A percentile compares a stretch with the other conserved stretches of the same genome.
phyloP scores from a whole-genome alignment of 306 rosid species.

The Betula pendula region DNA sequence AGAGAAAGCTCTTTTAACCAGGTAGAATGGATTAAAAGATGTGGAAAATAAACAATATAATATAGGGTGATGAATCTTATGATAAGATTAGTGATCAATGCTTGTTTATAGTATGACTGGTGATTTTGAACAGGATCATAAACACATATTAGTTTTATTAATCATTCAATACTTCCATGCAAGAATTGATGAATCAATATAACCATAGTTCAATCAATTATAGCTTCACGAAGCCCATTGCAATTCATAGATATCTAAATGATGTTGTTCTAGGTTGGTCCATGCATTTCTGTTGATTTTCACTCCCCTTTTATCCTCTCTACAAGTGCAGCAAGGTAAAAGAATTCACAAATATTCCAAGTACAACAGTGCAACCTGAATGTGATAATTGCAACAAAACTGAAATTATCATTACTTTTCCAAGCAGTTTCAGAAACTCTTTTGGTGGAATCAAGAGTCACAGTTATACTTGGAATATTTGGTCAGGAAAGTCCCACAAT shows the following conservation, averaged over 20 bases:
- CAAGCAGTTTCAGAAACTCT: background rate
- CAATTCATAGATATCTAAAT: background rate
- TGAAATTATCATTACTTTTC: background rate
- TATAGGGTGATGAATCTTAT: background rate
- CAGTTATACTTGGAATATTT: background rate
- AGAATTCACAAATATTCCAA: background rate
- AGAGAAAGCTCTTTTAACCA: background rate
- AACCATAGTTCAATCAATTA: background rate
- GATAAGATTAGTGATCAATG: background rate
- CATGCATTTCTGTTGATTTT: background rate
- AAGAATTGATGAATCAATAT: background rate
- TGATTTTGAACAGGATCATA: background rate
- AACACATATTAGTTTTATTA: background rate
- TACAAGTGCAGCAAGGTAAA: background rate
- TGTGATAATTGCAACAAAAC: background rate
- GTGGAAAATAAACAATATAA: constrained; percentile 9
- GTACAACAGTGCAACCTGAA: background rate
- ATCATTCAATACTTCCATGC: background rate
- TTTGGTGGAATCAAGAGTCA: background rate
- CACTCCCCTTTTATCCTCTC: background rate
- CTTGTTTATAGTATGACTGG: background rate
- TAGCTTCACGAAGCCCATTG: background rate
- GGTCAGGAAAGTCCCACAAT: background rate
- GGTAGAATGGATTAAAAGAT: constrained; percentile 12
- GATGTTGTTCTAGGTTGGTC: background rate